Percentiles rank a stretch among this genome's conserved stretches.
Conservation (phyloP, 1,139 yeast species). For the Suhomyces panamericanus region DNA sequence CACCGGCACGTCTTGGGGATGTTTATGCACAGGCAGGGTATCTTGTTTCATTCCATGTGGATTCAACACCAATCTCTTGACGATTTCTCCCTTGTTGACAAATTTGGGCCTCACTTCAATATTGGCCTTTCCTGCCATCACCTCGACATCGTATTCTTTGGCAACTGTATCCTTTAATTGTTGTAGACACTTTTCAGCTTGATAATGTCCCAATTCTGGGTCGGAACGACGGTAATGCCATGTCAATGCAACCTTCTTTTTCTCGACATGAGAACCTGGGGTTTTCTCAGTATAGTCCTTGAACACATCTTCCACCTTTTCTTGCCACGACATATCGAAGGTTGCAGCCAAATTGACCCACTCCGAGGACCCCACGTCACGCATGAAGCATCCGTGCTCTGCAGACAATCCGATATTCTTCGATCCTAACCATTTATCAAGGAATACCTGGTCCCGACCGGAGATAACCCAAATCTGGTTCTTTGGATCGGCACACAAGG, state of each 20-base stretch:
- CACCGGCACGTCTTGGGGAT: constrained; percentile 34
- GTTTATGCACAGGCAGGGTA: constrained; percentile 28
- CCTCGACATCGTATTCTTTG: constrained; percentile 77
- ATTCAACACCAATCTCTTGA: constrained; percentile 67
- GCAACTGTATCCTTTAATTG: constrained; percentile 64
- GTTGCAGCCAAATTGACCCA: constrained; percentile 88
- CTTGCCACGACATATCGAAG: constrained; percentile 94
- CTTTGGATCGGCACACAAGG: constrained; percentile 69
- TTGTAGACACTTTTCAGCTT: constrained; percentile 71
- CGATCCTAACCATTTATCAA: constrained; percentile 85
- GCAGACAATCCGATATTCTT: constrained; percentile 81
- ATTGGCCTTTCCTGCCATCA: constrained; percentile 97
- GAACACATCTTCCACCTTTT: constrained; percentile 72
- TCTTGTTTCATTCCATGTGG: constrained; percentile 54
- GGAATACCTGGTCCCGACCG: constrained; percentile 90
- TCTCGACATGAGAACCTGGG: constrained; percentile 86
- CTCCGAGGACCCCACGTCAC: constrained; percentile 55
- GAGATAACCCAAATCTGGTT: constrained; percentile 94
- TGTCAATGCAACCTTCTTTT: constrained; percentile 88
- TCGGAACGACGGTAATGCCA: constrained; percentile 98
- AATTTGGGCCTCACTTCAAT: constrained; percentile 93
- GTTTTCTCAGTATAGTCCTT: constrained; percentile 78
- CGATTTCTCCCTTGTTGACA: constrained; percentile 96
- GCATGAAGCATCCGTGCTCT: constrained; percentile 96
- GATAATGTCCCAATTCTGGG: constrained; percentile 87